Evolutionary conservation across 345 rosid genomes (phyloP), one percentile per base, ranked within the genome.

Genomic region (Theobroma cacao): DNA sequence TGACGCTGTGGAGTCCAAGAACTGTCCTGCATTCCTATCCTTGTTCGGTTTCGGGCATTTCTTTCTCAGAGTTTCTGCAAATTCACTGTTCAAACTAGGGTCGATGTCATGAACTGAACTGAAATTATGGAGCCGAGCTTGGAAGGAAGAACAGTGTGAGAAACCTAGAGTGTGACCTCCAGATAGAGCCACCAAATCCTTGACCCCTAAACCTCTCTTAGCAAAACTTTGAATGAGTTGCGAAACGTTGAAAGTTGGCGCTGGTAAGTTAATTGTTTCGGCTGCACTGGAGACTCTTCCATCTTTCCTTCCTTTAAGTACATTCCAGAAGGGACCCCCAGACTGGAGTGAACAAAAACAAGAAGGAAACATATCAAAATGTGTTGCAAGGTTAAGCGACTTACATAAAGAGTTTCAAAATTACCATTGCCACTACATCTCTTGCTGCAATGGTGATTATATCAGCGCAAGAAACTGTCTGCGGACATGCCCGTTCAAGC

Each of bases 81-180:
- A 85, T 4, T 79, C 80, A 2, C 11, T 50, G 82, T 90, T 83
- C 86, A 94, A 88, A 1, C 80, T 87, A 1, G 97, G 95, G 81
- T 94, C 98, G 22, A 81, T 69, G 47, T 89, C 88, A 33, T 88
- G 91, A 41, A 85, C 13, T 20, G 88, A 78, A 75, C 87, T 88
- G 75, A 94, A 94, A 75, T 88, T 88, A 71, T 64, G 89, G 73
- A 94, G 85, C 72, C 97, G 86, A 5, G 84, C 28, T 81, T 89
- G 78, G 38, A 93, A 93, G 7, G 98, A 94, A 62, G 98, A 91
- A 58, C 97, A 94, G 63, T 93, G 98, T 1, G 97, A 91, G 82
- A 93, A 89, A 17, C 97, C 97, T 41, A 93, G 26, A 3, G 94
- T 88, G 83, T 90, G 97, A 45, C 91, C 95, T 1, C 98, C 97